Conservation (phyloP, 768 basidiomycete species). For the Fomitopsis pulvina region DNA sequence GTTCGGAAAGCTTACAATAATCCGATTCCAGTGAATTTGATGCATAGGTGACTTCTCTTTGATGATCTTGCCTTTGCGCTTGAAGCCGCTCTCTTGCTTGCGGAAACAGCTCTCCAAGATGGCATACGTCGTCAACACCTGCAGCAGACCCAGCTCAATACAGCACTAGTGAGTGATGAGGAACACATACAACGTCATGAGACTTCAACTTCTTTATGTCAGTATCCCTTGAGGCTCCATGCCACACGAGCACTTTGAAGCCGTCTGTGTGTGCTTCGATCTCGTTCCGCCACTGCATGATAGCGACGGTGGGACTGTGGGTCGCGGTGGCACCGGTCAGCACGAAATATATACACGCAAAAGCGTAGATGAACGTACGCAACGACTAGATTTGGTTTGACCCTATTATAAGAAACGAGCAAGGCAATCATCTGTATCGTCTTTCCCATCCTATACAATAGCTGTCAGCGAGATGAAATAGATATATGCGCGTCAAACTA, state of each 20-base stretch:
- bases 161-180: background rate
- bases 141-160: constrained; percentile 1
- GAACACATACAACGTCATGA: constrained; percentile 71
- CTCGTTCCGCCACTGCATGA: constrained; percentile 90
- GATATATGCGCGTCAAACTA: constrained; percentile 19
- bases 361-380: constrained; percentile 45
- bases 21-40: constrained; percentile 75
- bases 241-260: constrained; percentile 88
- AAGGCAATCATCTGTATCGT: constrained; percentile 96
- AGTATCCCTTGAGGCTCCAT: constrained; percentile 69
- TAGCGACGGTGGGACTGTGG: constrained; percentile 43
- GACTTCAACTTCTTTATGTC: constrained; percentile 65
- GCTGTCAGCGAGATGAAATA: background rate
- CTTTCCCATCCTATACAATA: constrained; percentile 70
- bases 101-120: constrained; percentile 90
- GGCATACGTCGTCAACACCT: constrained; percentile 84
- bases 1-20: constrained; percentile 46
- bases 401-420: constrained; percentile 61
- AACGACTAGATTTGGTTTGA: constrained; percentile 84
- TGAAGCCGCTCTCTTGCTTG: constrained; percentile 90
- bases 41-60: constrained; percentile 89
- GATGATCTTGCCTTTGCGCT: constrained; percentile 73
- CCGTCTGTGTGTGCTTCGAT: constrained; percentile 81
- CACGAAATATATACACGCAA: no score
- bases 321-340: background rate